These are phyloP conservation scores for Coprinopsis sp. DNA, from an alignment of 768 basidiomycete genomes.

Conservation along the genomic window DNA sequence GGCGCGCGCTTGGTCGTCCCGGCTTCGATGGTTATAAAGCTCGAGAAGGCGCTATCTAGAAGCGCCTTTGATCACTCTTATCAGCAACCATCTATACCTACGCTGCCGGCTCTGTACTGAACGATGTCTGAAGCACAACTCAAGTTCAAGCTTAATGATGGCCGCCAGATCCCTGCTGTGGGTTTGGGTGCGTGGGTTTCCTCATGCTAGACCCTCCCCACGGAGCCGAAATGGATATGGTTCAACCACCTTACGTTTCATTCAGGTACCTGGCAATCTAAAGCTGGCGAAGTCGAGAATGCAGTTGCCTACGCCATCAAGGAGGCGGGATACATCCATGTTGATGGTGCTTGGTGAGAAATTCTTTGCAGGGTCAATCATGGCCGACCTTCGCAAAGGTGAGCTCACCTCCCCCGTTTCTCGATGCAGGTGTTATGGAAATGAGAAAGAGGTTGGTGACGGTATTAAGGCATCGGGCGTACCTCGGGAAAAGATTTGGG, in stretches of 20 bases:
- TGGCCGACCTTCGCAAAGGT: neutral
- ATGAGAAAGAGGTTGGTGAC: conserved; percentile 80
- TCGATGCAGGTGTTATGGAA: conserved; percentile 52
- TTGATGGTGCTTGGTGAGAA: conserved; percentile 59
- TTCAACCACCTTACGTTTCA: conserved; percentile 7
- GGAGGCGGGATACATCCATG: conserved; percentile 69
- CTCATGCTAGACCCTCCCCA: neutral
- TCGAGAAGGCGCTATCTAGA: too few species aligned
- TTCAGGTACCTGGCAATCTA: conserved; percentile 78
- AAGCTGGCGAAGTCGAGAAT: conserved; percentile 60
- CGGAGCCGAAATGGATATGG: neutral
- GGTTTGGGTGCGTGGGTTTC: conserved; percentile 45
- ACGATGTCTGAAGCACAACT: conserved; percentile 30
- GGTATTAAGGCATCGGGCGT: conserved; percentile 76
- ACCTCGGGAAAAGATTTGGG: conserved; percentile 60
- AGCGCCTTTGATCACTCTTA: too few species aligned
- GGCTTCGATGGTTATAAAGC: too few species aligned
- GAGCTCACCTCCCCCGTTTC: conserved; percentile 17
- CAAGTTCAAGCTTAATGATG: conserved; percentile 59
- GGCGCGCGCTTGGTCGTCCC: too few species aligned
- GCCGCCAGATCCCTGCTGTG: conserved; percentile 48
- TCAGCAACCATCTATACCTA: neutral
- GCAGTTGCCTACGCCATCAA: conserved; percentile 77
- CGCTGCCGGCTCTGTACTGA: neutral
- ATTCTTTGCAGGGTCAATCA: neutral